Base-by-base conservation (phyloP, 2,329 filamentous ascomycete genomes). In the Berkeleyomyces basicola region DNA sequence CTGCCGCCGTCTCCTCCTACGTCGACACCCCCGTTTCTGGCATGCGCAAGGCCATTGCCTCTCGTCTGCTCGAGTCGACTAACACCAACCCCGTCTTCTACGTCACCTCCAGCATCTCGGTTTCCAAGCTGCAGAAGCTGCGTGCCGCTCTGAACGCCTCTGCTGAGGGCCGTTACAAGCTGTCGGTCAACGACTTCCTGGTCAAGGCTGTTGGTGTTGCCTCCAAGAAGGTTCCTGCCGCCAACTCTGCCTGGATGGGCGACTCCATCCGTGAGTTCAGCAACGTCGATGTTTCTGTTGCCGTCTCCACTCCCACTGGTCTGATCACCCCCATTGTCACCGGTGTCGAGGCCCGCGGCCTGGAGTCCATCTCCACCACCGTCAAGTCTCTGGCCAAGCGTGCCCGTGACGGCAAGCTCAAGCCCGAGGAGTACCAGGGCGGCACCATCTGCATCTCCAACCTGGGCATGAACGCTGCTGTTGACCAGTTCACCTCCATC, bases 401-500 rank as follows among this genome's bases (percentile, higher is more conserved):
- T 74, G 93, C 93, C 66, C 85, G 90, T 66, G 93, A 97, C 69
- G 88, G 89, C 78, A 99, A 97, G 85, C 87, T 99, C 70, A 97
- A 97, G 86, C 93, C 93, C 58, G 92, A 99, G 76, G 91, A 99
- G 78, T 99, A 95, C 84, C 92, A 96, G 81, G 93, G 93, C 63
- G 93, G 93, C 74, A 95, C 90, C 74, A 96, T 99, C 78, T 96
- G 92, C 75, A 97, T 99, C 77, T 95, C 89, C 78, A 99, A 99
- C 84, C 95, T 99, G 93, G 93, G 93, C 76, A 99, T 99, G 93
- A 99, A 99, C 83, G 72, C 85, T 58, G 92, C 93, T 59, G 86
- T 99, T 67, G 91, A 97, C 77, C 84, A 91, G 74, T 99, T 99
- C 79, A 97, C 93, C 61, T 93, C 93, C 68, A 88, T 99, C 72